Evolutionary conservation across 106 monocot genomes (phyloP).

Genomic region (Platanthera zijinensis): DNA sequence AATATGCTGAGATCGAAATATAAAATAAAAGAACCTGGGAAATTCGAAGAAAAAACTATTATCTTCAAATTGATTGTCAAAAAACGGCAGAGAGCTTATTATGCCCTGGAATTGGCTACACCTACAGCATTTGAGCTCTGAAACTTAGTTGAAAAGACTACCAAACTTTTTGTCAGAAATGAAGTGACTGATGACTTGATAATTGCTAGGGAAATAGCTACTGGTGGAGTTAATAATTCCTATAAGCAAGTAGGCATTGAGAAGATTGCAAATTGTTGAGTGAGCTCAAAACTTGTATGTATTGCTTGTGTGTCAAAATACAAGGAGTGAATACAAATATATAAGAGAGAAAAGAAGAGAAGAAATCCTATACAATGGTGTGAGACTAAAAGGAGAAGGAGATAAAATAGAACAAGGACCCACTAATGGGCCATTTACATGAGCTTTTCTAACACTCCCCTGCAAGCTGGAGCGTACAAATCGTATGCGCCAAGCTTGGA

Average conservation of each 20-base stretch:
- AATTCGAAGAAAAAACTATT: constrained; percentile 77
- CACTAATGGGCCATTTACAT: too few species aligned
- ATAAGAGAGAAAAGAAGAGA: too few species aligned
- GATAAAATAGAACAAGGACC: too few species aligned
- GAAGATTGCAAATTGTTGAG: too few species aligned
- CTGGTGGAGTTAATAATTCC: constrained; percentile 20
- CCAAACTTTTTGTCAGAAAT: constrained; percentile 85
- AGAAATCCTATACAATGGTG: too few species aligned
- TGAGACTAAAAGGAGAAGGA: too few species aligned
- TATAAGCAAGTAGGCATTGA: constrained; percentile 11
- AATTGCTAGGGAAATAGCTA: constrained; percentile 30
- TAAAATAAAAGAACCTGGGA: constrained; percentile 72
- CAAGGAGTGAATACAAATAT: too few species aligned
- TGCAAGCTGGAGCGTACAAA: too few species aligned
- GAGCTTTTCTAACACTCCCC: too few species aligned
- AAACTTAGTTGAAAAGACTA: constrained; percentile 96
- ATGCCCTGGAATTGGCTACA: constrained; percentile 92
- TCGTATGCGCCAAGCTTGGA: too few species aligned
- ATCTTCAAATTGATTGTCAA: constrained; percentile 77
- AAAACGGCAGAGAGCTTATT: constrained; percentile 84
- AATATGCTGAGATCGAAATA: constrained; percentile 75
- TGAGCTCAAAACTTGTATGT: too few species aligned
- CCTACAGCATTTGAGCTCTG: constrained; percentile 90
- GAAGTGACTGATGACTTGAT: constrained; percentile 56
- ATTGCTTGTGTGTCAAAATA: too few species aligned